Evolutionary conservation across 176 grass and related monocot genomes (phyloP).

Genomic region (Themeda triandra): DNA sequence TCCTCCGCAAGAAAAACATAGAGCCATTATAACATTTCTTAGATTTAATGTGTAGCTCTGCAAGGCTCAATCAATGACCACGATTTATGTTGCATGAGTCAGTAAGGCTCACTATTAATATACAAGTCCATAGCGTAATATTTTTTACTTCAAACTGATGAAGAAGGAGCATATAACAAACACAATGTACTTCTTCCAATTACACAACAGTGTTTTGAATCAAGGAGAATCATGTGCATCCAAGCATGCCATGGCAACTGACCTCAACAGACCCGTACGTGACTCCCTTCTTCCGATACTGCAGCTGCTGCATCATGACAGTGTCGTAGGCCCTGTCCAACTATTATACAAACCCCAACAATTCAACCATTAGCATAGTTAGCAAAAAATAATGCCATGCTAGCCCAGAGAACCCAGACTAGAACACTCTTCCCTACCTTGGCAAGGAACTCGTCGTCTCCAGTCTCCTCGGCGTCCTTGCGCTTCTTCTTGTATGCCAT

Average conservation of each 20-base stretch:
- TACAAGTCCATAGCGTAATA: neutral
- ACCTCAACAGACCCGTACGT: slow-evolving; percentile 86
- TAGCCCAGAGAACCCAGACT: neutral
- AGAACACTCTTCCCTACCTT: slow-evolving; percentile 42
- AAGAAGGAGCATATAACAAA: neutral
- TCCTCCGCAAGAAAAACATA: neutral
- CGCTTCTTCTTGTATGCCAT: slow-evolving; percentile 82
- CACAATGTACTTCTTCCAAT: neutral
- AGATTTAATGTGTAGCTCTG: neutral
- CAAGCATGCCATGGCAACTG: neutral
- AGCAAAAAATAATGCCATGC: slow-evolving; percentile 1
- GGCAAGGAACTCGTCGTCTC: slow-evolving; percentile 66
- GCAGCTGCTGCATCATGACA: slow-evolving; percentile 94
- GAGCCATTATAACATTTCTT: neutral
- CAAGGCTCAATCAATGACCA: neutral
- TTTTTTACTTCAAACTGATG: neutral
- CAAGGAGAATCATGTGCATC: neutral
- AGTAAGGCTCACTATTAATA: neutral
- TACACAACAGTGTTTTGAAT: neutral
- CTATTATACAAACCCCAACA: slow-evolving; percentile 44
- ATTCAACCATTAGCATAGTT: neutral
- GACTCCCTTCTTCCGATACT: slow-evolving; percentile 83
- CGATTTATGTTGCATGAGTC: too few relatives aligned
- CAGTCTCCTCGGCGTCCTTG: slow-evolving; percentile 78
- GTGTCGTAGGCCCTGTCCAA: slow-evolving; percentile 88